Conservation (phyloP, 2,329 filamentous ascomycete genomes). For the Ceratocystis diversiconidia region DNA sequence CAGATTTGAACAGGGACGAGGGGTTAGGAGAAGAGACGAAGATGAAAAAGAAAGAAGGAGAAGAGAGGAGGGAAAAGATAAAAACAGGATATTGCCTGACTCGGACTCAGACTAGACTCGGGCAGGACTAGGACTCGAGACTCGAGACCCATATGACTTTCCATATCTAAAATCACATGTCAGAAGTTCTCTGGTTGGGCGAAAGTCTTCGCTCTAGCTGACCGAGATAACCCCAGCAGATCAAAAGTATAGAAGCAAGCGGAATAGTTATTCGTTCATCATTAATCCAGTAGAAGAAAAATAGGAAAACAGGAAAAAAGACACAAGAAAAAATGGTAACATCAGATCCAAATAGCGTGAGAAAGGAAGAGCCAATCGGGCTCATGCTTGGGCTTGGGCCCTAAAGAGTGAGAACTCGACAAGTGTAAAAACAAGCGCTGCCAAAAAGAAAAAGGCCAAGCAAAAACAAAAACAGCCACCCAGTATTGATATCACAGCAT, state of each 20-base stretch:
- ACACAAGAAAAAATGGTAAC: not conserved
- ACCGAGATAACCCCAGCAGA: too few species aligned
- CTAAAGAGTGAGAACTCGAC: constrained; percentile 1
- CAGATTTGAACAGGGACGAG: too few species aligned
- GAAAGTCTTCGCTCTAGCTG: too few species aligned
- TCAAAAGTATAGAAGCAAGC: too few species aligned
- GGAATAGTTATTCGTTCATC: not conserved
- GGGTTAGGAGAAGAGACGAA: not conserved
- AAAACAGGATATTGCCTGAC: not conserved
- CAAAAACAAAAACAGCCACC: not conserved
- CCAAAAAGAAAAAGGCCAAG: not conserved
- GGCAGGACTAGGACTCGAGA: not conserved
- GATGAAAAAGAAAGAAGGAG: not conserved
- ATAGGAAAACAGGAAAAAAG: not conserved
- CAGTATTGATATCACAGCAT: not conserved
- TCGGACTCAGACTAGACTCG: not conserved
- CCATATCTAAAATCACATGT: not conserved
- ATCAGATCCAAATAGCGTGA: not conserved
- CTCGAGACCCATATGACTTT: not conserved
- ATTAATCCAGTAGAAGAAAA: not conserved
- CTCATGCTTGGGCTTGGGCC: too few species aligned
- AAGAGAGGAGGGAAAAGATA: not conserved
- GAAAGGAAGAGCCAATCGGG: too few species aligned
- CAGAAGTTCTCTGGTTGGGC: not conserved
- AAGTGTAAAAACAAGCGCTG: not conserved